Base-by-base conservation (phyloP, 2,329 filamentous ascomycete species). In the Pseudonectria buxi region DNA sequence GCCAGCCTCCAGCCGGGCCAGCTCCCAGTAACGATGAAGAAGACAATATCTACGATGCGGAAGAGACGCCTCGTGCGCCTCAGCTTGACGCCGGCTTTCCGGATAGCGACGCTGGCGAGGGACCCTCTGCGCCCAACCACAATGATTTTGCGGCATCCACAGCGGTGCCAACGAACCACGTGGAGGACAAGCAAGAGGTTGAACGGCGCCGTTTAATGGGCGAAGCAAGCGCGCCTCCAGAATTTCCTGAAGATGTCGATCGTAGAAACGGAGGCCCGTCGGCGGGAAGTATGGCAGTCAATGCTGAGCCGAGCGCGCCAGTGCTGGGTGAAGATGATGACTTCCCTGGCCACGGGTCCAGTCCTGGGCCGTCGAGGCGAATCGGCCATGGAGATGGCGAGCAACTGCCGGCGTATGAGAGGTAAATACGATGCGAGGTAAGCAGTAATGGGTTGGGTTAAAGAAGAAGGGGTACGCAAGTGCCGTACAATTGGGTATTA, bases 161-260 rank as follows among this genome's bases (percentile, higher is more conserved):
- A 5, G 47, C 58, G 44, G 43, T 55, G 14, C 43, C 63, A 3
- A 66, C 61, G 9, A 43, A 36, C 10, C 25, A 32, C 5, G 39
- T 34, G 11, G 85, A 92, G 36, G 89, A 94, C 57, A 92, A 94
- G 57, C 78, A 81, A 48, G 86, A 94, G 55, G 64, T 87, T 6
- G 83, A 89, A 55, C 69, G 79, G 14, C 72, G 66, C 37, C 68
- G 80, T 26, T 58, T 86, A n/a, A 64, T 83, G 40, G 64, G 69
- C 33, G 72, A 83, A 50, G 76, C 75, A 7, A 83, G 80, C 55
- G 74, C 76, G 7, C 81, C 81, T 4, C 72, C 71, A 4, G 68
- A 72, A 10, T 72, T 77, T 29, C 72, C 72, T 0, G 67, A 71
- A 5, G 74, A 78, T 44, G 67, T 66, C 40, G 65, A 69, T 14